These are phyloP conservation scores for Quercus bicolor DNA, from an alignment of 306 rosid genomes.

Conservation along the genomic window DNA sequence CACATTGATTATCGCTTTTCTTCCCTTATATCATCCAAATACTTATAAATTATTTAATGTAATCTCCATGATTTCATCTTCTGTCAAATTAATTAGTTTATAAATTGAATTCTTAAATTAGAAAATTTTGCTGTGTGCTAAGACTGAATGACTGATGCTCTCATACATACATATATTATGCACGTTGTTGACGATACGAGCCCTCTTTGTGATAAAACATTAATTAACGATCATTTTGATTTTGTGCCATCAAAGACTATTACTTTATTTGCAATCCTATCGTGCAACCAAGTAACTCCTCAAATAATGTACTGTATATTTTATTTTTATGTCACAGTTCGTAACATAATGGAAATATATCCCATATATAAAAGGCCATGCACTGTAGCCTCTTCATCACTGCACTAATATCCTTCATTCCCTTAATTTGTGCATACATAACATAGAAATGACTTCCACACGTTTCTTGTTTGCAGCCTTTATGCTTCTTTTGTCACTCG, in stretches of 20 bases:
- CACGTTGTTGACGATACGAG: not conserved
- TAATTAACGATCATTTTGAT: not conserved
- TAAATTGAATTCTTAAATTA: too few relatives aligned
- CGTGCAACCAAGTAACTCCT: slow-evolving; percentile 30
- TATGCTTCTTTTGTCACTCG: slow-evolving; percentile 8
- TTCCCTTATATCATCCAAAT: too few relatives aligned
- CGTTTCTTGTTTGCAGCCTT: not conserved
- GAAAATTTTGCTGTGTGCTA: too few relatives aligned
- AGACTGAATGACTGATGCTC: too few relatives aligned
- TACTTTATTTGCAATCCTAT: not conserved
- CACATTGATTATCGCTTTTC: too few relatives aligned
- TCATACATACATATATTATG: not conserved
- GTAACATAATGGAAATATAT: not conserved
- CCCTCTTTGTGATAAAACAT: not conserved
- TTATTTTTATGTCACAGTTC: not conserved
- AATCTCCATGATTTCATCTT: too few relatives aligned
- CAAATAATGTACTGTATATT: not conserved
- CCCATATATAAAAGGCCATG: not conserved
- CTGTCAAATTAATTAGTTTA: too few relatives aligned
- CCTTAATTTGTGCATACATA: not conserved
- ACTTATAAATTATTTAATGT: too few relatives aligned
- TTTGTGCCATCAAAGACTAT: too few relatives aligned
- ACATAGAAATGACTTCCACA: slow-evolving; percentile 4
- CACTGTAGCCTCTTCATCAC: not conserved
- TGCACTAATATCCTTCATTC: not conserved